A percentile compares a stretch with the other conserved stretches of the same genome.
These are phyloP conservation scores for Adansonia madagascariensis DNA, from an alignment of 441 rosid species.

Conservation along the genomic window DNA sequence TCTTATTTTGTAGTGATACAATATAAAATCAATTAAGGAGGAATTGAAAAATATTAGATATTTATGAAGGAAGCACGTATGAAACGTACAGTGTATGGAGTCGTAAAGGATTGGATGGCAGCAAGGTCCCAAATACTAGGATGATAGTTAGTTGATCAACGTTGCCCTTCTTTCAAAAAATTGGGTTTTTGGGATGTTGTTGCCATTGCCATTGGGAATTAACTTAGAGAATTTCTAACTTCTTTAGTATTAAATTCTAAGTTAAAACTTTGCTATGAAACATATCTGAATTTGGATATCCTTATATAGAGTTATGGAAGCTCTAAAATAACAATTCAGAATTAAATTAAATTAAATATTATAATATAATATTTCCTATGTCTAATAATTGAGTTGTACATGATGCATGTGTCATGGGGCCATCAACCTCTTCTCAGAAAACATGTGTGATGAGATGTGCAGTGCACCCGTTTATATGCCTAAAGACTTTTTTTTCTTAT, in stretches of 20 bases:
- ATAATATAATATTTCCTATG: no score
- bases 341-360: no score
- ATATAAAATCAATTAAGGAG: no score
- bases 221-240: not conserved
- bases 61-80: not conserved
- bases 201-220: not conserved
- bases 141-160: constrained; percentile 35
- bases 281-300: not conserved
- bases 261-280: not conserved
- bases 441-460: no score
- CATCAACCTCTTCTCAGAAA: no score
- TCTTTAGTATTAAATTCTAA: no score
- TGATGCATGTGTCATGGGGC: no score
- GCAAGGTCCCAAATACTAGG: constrained; percentile 31
- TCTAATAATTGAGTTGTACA: no score
- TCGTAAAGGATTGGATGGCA: constrained; percentile 24
- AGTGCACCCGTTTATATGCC: no score
- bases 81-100: constrained; percentile 8
- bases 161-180: not conserved
- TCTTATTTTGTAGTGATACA: no score
- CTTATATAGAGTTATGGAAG: constrained; percentile 4
- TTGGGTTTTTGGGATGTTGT: not conserved
- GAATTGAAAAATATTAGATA: not conserved
- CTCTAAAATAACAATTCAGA: no score
- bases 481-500: no score